Evolutionary conservation across 2,329 filamentous ascomycete genomes (phyloP).

Genomic region (Cladosporium velox): DNA sequence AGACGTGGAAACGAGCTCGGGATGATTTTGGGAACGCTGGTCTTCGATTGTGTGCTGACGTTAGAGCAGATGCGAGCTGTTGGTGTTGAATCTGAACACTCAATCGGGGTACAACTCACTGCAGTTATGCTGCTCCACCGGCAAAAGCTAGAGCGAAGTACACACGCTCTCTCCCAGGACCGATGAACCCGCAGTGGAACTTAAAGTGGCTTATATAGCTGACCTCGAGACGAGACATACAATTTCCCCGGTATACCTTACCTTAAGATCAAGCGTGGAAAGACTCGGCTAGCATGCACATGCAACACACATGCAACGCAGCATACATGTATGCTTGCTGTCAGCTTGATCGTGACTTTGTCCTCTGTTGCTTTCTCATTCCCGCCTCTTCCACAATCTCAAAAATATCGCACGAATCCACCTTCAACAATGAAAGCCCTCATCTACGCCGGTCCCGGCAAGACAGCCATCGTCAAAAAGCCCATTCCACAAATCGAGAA

Average conservation of each 20-base stretch:
- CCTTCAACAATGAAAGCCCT: slow-evolving; percentile 30
- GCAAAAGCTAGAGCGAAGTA: not conserved
- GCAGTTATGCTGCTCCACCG: not conserved
- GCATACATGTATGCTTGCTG: not conserved
- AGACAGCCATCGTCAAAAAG: slow-evolving; percentile 32
- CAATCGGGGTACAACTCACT: not conserved
- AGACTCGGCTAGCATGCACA: not conserved
- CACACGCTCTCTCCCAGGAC: not conserved
- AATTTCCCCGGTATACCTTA: not conserved
- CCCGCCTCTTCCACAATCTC: too few relatives aligned
- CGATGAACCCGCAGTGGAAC: not conserved
- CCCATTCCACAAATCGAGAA: slow-evolving; percentile 27
- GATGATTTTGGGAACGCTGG: not conserved
- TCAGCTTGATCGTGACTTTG: not conserved
- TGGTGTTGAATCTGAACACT: not conserved
- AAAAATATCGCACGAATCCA: not conserved
- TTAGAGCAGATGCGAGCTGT: not conserved
- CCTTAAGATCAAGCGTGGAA: not conserved
- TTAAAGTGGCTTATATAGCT: not conserved
- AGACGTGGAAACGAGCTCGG: not conserved
- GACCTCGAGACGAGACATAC: slow-evolving; percentile 10
- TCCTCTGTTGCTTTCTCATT: not conserved
- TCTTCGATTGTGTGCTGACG: not conserved
- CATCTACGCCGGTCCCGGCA: slow-evolving; percentile 30
- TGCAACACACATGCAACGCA: not conserved